Evolutionary conservation across 805 yeast genomes (phyloP).

Genomic region (Kuraishia piskuri): DNA sequence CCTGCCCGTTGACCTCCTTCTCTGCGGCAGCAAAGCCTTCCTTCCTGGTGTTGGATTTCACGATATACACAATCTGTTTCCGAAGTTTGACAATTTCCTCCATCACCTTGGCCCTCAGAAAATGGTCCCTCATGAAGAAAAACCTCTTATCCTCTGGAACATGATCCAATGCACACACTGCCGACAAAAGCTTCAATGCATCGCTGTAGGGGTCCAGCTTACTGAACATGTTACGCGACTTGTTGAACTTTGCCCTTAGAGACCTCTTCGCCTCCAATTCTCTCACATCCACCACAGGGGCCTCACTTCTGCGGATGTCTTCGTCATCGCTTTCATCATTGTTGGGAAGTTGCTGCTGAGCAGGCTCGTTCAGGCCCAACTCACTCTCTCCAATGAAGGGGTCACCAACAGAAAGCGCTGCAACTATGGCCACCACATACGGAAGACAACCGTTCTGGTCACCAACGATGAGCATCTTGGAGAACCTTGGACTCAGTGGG

Average conservation of each 20-base stretch:
- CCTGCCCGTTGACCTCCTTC: constrained; percentile 2
- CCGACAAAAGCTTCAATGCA: constrained; percentile 65
- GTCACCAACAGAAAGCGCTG: constrained; percentile 90
- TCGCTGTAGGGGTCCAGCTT: constrained; percentile 71
- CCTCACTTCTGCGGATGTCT: constrained; percentile 20
- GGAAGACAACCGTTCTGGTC: constrained; percentile 82
- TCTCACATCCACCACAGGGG: constrained; percentile 11
- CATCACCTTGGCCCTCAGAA: constrained; percentile 72
- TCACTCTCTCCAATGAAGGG: constrained; percentile 76
- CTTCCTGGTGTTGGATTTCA: constrained; percentile 52
- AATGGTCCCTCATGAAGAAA: constrained; percentile 49
- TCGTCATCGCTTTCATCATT: constrained; percentile 30
- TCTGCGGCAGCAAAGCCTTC: constrained; percentile 46
- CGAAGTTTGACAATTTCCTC: constrained; percentile 79
- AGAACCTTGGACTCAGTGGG: constrained; percentile 90
- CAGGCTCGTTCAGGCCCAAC: constrained; percentile 39
- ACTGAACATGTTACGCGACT: constrained; percentile 52
- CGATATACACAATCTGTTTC: constrained; percentile 69
- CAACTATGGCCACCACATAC: constrained; percentile 83
- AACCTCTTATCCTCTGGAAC: constrained; percentile 40
- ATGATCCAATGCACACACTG: constrained; percentile 82
- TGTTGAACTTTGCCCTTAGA: constrained; percentile 42
- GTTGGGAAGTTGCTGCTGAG: constrained; percentile 18
- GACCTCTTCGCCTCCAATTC: constrained; percentile 30
- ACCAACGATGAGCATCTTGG: constrained; percentile 83